A percentile compares a stretch with the other conserved stretches of the same genome.
phyloP scores from a whole-genome alignment of 2,329 filamentous ascomycete species.

The Beauveria sp. region DNA sequence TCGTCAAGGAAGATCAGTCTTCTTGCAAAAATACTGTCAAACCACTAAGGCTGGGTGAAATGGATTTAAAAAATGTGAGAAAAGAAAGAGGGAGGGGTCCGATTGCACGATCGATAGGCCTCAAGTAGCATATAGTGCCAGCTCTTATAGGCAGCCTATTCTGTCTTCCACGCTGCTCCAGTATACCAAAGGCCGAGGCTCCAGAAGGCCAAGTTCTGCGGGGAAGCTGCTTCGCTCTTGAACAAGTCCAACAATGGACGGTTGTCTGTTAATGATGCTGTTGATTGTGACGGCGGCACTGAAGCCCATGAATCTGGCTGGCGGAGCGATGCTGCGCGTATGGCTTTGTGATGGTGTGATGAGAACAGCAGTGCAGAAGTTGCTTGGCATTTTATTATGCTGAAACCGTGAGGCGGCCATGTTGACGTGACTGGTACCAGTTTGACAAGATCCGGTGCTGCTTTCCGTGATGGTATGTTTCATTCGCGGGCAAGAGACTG shows the following conservation, averaged over 20 bases:
- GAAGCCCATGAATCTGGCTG: constrained; percentile 34
- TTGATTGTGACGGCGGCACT: constrained; percentile 45
- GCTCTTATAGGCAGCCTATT: constrained; percentile 33
- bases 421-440: not conserved
- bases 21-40: not conserved
- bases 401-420: constrained; percentile 1
- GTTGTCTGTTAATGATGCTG: constrained; percentile 50
- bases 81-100: not conserved
- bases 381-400: constrained; percentile 1
- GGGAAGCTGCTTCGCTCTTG: constrained; percentile 48
- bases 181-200: constrained; percentile 55
- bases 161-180: constrained; percentile 57
- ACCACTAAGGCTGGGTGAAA: not conserved
- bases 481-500: not conserved
- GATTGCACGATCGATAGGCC: not conserved
- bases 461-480: not conserved
- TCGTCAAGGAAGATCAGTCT: not conserved
- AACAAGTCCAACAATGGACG: constrained; percentile 49
- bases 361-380: not conserved
- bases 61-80: not conserved
- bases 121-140: too few relatives aligned
- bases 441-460: not conserved
- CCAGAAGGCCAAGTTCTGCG: constrained; percentile 48
- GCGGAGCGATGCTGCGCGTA: constrained; percentile 14
- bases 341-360: not conserved